Base-by-base conservation (phyloP, 2,329 filamentous ascomycete species). In the Talaromyces sp. region DNA sequence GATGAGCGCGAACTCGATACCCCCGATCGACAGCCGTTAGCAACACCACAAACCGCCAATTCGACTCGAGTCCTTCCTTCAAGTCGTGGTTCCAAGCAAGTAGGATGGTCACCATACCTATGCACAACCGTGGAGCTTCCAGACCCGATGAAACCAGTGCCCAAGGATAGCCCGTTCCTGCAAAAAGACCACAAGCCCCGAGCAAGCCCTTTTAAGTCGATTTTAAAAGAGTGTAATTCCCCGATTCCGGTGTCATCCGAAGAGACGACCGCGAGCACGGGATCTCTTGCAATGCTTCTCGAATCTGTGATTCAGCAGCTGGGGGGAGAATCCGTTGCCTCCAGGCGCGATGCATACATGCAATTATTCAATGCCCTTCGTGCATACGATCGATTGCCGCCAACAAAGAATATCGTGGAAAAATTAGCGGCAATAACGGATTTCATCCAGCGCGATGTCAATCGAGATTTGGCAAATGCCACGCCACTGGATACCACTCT, bases 231-330 rank as follows among this genome's bases (percentile, higher is more conserved):
- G 19, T 70, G 79, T 71, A 67, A 75, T 72, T 62, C 65, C 54
- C 73, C 65, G 44, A 70, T 62, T 39, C 72, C 58, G 56, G 66
- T 72, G 80, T 56, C 70, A 8, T 16, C 6, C 57, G 65, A 75
- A 59, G 73, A 71, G 73, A 69, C 70, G 73, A 69, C 71, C 73
- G 80, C 76, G 60, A 79, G 75, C 22, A 76, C 79, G 56, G 77
- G 81, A 40, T 86, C 83, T 35, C 86, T 96, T 52, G 82, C 83
- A 58, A 85, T 85, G 63, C 94, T 97, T 87, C 76, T 97, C 59
- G 89, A 96, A 63, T 95, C 90, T 0, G 85, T 91, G 4, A 82
- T 91, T 32, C 87, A 90, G 71, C 89, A 94, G 72, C 81, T 99
- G 43, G 89, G 88, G 33, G 86, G 89, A 19, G 79, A 85, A 27